Conservation (phyloP, 345 rosid species). For the Eutrema heterophyllum region DNA sequence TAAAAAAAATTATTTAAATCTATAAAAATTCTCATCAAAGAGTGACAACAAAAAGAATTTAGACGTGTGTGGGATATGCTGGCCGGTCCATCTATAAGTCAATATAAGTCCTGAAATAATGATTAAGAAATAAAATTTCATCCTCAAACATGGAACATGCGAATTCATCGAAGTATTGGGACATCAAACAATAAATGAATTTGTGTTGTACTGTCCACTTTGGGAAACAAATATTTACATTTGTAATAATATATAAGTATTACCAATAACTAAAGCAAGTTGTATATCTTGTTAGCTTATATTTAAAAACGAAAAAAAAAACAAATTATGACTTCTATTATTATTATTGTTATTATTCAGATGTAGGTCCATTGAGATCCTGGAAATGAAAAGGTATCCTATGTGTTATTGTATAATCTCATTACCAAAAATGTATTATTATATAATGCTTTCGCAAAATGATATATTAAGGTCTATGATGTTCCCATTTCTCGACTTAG, state of each 20-base stretch:
- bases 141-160: constrained; percentile 23
- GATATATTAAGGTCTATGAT: neutral
- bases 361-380: constrained; percentile 21
- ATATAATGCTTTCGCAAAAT: neutral
- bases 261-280: too few species aligned
- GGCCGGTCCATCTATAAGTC: neutral
- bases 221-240: neutral
- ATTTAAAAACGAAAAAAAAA: neutral
- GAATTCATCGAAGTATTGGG: constrained; percentile 9
- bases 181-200: constrained; percentile 6
- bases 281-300: neutral
- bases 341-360: neutral
- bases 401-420: neutral
- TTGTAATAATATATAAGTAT: too few species aligned
- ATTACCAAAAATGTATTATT: neutral
- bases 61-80: constrained; percentile 3
- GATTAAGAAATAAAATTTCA: too few species aligned
- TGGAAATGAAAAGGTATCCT: constrained; percentile 15
- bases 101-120: neutral
- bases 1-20: too few species aligned
- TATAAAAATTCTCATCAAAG: too few species aligned
- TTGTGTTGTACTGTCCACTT: neutral
- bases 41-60: too few species aligned
- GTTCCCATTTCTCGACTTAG: neutral
- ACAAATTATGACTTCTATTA: neutral